Evolutionary conservation across 164 flowering plant genomes (phyloP), one percentile per base, ranked within the genome.

Genomic region (Buxus sempervirens): DNA sequence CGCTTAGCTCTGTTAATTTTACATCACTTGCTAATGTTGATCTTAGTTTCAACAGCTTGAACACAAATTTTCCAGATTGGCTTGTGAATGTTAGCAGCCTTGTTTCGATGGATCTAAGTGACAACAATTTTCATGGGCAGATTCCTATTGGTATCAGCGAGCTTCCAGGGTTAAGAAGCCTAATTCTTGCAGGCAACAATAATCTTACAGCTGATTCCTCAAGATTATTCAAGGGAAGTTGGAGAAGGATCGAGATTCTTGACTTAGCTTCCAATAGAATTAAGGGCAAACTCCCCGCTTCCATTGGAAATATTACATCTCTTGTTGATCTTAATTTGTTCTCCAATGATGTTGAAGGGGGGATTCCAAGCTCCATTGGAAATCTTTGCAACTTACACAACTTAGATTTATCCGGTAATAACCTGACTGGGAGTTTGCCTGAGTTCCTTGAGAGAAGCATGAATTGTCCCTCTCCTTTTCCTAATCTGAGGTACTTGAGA

Each of bases 141-240:
- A 74, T 82, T 54, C 82, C 83, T 0, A 75, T 79, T 58, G 80
- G 78, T 49, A 28, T 82, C 15, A 23, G 72, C 53, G 78, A 82
- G 38, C 70, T 80, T 7, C 81, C 78, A 13, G 71, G 64, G 59
- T 45, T 79, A 58, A 18, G 60, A 66, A 32, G 65, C 67, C 66
- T 80, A 36, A 49, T 20, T 64, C 76, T 80, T 25, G 57, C 71
- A 10, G 67, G 62, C 26, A 80, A 75, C 59, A n/a, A n/a, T n/a
- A n/a, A n/a, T n/a, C n/a, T n/a, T n/a, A n/a, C n/a, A n/a, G n/a
- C n/a, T n/a, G n/a, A n/a, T n/a, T n/a, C n/a, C n/a, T n/a, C n/a
- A n/a, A n/a, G n/a, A n/a, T n/a, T n/a, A n/a, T n/a, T n/a, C n/a
- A n/a, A n/a, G n/a, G n/a, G n/a, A n/a, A n/a, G n/a, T n/a, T n/a